Base-by-base conservation (phyloP, 2,329 filamentous ascomycete genomes). In the Cryphonectria nitschkei region DNA sequence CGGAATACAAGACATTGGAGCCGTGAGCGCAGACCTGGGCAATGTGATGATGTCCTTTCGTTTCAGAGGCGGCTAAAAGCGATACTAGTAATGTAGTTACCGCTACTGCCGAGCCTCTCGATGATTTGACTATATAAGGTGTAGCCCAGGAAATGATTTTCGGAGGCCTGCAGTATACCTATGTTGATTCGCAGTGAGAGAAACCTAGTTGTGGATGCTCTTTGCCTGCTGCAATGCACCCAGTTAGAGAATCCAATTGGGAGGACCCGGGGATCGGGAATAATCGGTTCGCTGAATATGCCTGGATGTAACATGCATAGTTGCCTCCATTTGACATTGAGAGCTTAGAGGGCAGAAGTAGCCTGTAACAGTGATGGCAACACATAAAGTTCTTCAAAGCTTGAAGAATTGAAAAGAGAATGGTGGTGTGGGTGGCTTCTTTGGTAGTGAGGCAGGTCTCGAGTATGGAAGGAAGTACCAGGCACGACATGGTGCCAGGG, bases 1-100 rank as follows among this genome's bases (percentile, higher is more conserved):
- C 63, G 63, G 63, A 50, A 65, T 65, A 43, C 63, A 32, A 65
- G 43, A 43, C 63, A 58, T 34, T 58, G 29, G 54, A 19, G 46
- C 46, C 14, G 22, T 39, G 29, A 65, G 29, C n/a, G 39, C 16
- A 50, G 16, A 13, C 41, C 29, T 60, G 41, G 41, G 62, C 39
- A 22, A 32, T 50, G 62, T 54, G 22, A 32, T 65, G 14, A 32
- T 32, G 62, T 29, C 26, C 52, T 56, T 19, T 63, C 16, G 37
- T n/a, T 37, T 41, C 34, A 19, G 34, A 64, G 26, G 37, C 61
- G 26, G 37, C n/a, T 39, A 43, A 43, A 46, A 8, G 9, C 8
- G 50, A 39, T 34, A 34, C 64, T 64, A 64, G 39, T 46, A 26
- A 66, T 54, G 32, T 9, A 54, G 22, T 26, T 39, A 29, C 64